Conservation (phyloP, 768 basidiomycete genomes). For the Galerina sulciceps region DNA sequence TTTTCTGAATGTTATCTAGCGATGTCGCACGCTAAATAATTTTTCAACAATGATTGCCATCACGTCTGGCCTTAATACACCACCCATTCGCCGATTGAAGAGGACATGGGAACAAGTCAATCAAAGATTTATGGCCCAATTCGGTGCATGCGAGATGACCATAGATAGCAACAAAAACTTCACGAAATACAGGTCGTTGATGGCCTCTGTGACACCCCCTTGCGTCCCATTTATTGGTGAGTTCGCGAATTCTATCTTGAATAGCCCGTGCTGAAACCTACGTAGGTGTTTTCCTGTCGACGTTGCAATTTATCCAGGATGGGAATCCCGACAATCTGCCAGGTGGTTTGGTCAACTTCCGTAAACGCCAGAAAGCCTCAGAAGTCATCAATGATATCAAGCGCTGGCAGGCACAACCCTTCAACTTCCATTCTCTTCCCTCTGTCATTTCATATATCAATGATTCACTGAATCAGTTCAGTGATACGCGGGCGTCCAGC, state of each 20-base stretch:
- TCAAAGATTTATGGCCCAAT: conserved; percentile 71
- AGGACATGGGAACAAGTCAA: conserved; percentile 92
- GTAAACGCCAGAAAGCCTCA: conserved; percentile 93
- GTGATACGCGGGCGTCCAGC: conserved; percentile 67
- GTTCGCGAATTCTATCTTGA: conserved; percentile 22
- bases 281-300: conserved; percentile 92
- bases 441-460: conserved; percentile 77
- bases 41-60: conserved; percentile 98
- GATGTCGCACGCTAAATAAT: conserved; percentile 88
- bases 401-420: conserved; percentile 90
- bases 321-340: conserved; percentile 87
- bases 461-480: conserved; percentile 74
- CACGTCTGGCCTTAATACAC: conserved; percentile 91
- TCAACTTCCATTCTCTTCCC: conserved; percentile 77
- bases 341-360: conserved; percentile 88
- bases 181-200: conserved; percentile 83
- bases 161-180: conserved; percentile 96
- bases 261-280: conserved; percentile 1
- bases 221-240: conserved; percentile 97
- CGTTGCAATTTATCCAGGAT: conserved; percentile 97
- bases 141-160: conserved; percentile 83
- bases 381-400: conserved; percentile 97
- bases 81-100: conserved; percentile 90
- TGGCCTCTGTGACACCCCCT: conserved; percentile 85
- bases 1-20: conserved; percentile 48